These are phyloP conservation scores for Coemansia sp. DNA, from an alignment of 192 early-diverging fungal genomes.

Conservation along the genomic window DNA sequence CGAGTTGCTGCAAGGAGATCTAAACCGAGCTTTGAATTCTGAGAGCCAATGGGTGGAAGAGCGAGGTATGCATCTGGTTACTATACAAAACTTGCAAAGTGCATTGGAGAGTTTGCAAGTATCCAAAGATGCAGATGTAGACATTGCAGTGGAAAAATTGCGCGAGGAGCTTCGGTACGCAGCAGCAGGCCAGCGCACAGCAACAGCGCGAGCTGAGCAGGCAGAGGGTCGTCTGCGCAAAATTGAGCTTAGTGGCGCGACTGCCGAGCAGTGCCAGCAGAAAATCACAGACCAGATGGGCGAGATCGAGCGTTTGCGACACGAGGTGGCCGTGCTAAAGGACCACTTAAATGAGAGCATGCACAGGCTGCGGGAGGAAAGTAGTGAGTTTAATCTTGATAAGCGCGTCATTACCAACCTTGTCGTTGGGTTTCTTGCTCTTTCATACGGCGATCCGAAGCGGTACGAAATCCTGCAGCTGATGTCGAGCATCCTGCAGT, in stretches of 20 bases:
- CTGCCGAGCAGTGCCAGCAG: constrained; percentile 60
- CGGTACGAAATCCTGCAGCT: constrained; percentile 89
- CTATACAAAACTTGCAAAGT: constrained; percentile 76
- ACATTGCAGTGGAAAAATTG: constrained; percentile 56
- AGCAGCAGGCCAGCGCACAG: constrained; percentile 56
- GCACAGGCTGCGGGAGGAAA: constrained; percentile 76
- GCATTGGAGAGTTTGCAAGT: constrained; percentile 89
- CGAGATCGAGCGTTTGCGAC: constrained; percentile 57
- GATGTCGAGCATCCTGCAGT: constrained; percentile 84
- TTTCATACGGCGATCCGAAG: constrained; percentile 86
- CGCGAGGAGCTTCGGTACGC: constrained; percentile 51
- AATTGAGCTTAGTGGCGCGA: constrained; percentile 30
- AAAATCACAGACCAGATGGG: constrained; percentile 52
- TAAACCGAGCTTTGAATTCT: constrained; percentile 57
- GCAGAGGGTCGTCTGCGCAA: constrained; percentile 27
- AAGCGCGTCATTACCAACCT: constrained; percentile 88
- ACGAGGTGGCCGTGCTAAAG: constrained; percentile 71
- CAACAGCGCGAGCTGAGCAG: constrained; percentile 57
- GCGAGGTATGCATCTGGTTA: constrained; percentile 60
- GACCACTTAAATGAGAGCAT: constrained; percentile 90
- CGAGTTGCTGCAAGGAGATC: constrained; percentile 57
- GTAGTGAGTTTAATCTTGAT: constrained; percentile 77
- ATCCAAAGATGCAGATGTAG: constrained; percentile 66
- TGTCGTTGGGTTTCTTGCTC: constrained; percentile 79
- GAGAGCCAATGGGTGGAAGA: constrained; percentile 61